Conservation (phyloP, 2,329 filamentous ascomycete species). For the Phoma herbarum region DNA sequence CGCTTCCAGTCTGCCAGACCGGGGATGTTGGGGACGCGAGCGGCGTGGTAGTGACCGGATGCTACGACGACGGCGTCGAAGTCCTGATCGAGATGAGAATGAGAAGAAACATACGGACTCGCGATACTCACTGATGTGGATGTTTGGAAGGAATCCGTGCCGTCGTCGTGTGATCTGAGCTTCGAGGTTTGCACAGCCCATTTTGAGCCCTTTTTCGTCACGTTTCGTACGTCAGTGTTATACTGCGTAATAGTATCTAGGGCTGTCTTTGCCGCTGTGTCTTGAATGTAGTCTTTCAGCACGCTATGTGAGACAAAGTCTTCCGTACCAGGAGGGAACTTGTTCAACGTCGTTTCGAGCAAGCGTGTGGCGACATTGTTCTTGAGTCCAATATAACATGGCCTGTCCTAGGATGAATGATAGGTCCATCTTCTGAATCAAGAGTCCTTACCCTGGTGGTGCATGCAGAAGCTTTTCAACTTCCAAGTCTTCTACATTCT, state of each 20-base stretch:
- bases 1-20: constrained; percentile 59
- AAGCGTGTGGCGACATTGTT: constrained; percentile 64
- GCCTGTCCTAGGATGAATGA: constrained; percentile 42
- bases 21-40: constrained; percentile 59
- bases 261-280: constrained; percentile 61
- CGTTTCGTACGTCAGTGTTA: constrained; percentile 66
- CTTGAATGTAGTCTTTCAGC: constrained; percentile 68
- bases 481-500: constrained; percentile 22
- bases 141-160: constrained; percentile 16
- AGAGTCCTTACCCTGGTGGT: constrained; percentile 58
- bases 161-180: constrained; percentile 39
- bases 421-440: background rate
- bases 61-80: constrained; percentile 65
- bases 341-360: constrained; percentile 59
- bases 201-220: constrained; percentile 56
- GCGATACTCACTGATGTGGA: constrained; percentile 16
- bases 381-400: constrained; percentile 62
- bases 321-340: constrained; percentile 68
- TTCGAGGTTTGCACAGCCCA: constrained; percentile 65
- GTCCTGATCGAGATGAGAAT: constrained; percentile 28
- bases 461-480: constrained; percentile 51
- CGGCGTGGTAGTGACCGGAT: constrained; percentile 64
- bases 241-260: constrained; percentile 63
- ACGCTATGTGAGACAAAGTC: constrained; percentile 66
- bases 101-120: background rate